Base-by-base conservation (phyloP, 305 asterid genomes). In the Fraxinus sp. region DNA sequence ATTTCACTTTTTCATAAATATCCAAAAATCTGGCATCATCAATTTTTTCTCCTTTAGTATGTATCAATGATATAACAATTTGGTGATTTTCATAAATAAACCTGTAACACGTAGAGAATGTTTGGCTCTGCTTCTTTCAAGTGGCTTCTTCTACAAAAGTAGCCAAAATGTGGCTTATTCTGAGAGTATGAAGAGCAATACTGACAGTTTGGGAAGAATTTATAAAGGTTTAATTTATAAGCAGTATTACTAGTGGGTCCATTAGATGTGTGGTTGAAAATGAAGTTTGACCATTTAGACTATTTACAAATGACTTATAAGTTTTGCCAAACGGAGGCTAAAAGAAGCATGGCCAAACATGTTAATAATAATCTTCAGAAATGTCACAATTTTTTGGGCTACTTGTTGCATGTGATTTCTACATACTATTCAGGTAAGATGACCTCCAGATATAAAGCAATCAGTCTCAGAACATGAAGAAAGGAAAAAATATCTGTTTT, bases 401-500 rank as follows among this genome's bases (percentile, higher is more conserved):
- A 13, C 43, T 13, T 1, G 41, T 30, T 71, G 7, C 41, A 6
- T 71, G 24, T 32, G 75, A 26, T 68, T 28, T 30, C 10, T 32
- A 32, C 22, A 13, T 70, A 30, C 75, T 4, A 71, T 33, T 30
- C 76, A 71, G 39, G 76, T 32, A 14, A 71, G 76, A 33, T 71
- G 43, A 71, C 4, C 75, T 71, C 8, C 39, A 71, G 24, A 71
- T 32, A 30, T 71, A 78, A 18, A n/a, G 24, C 76, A 71, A 71
- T 71, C 43, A 13, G n/a, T 79, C 74, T 71, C 26, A 39, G 76
- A 24, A 43, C 64, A 2, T 33, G 52, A 83, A 49, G 62, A 79
- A 81, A 78, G 2, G 62, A 59, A 35, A 82, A 22, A 20, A 75
- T 4, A 83, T 36, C 32, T 22, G 7, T n/a, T 35, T 66, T 84